phyloP scores from a whole-genome alignment of 2,329 filamentous ascomycete genomes.

The Plectosphaerella sp. region DNA sequence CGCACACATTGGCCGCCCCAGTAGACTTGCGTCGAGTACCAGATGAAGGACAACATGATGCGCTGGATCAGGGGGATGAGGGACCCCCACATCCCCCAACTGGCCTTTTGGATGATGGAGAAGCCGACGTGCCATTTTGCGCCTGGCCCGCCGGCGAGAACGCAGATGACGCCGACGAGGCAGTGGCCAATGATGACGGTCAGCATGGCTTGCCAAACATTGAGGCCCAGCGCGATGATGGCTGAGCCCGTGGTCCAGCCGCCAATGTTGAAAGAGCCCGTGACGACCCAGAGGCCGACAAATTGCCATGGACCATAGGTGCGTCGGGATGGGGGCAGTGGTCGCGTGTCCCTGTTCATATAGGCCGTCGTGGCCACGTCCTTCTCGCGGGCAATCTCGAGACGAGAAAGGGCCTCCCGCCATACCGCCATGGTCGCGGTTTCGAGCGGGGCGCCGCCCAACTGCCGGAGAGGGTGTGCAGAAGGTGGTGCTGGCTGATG shows the following conservation, averaged over 20 bases:
- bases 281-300: slow-evolving; percentile 25
- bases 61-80: slow-evolving; percentile 18
- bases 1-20: slow-evolving; percentile 19
- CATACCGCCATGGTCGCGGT: not conserved
- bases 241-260: slow-evolving; percentile 25
- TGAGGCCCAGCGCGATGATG: slow-evolving; percentile 20
- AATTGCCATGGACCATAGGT: slow-evolving; percentile 26
- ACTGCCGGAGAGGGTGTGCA: too few species aligned
- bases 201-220: slow-evolving; percentile 21
- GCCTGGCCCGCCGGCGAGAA: slow-evolving; percentile 18
- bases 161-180: slow-evolving; percentile 18
- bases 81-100: slow-evolving; percentile 20
- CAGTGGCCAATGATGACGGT: slow-evolving; percentile 17
- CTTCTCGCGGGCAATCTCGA: slow-evolving; percentile 17
- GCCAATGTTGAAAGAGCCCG: slow-evolving; percentile 26
- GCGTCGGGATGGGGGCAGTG: slow-evolving; percentile 20
- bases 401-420: slow-evolving; percentile 8
- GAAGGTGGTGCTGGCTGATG: too few species aligned
- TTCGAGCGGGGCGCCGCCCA: too few species aligned
- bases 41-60: slow-evolving; percentile 18
- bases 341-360: slow-evolving; percentile 22
- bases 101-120: slow-evolving; percentile 18
- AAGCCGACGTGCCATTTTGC: slow-evolving; percentile 23
- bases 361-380: slow-evolving; percentile 17
- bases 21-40: slow-evolving; percentile 19